Conservation (phyloP, 352 stramenopile genomes). For the Phytophthora rubi region DNA sequence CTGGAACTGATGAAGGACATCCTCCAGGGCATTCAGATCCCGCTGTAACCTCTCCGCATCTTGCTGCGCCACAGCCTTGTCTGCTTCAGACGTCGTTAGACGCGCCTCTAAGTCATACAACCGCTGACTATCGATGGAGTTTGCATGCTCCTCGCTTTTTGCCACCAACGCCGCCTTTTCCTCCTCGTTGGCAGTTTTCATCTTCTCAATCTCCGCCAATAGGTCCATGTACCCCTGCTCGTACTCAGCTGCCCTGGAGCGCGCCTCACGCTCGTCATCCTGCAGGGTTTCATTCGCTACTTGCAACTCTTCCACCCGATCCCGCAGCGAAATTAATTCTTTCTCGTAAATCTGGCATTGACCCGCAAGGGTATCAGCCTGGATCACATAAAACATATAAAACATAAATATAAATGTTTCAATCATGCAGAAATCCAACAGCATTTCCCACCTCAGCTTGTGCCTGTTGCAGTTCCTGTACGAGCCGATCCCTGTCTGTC, state of each 20-base stretch:
- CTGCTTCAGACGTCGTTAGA: conserved; percentile 58
- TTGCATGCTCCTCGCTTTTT: conserved; percentile 52
- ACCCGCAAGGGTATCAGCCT: conserved; percentile 54
- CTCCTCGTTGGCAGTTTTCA: conserved; percentile 52
- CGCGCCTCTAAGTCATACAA: conserved; percentile 72
- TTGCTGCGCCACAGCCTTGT: conserved; percentile 65
- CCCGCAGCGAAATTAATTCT: conserved; percentile 40
- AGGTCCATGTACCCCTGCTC: conserved; percentile 73
- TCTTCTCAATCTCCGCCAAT: conserved; percentile 55
- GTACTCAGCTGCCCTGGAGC: conserved; percentile 60
- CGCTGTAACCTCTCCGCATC: conserved; percentile 62
- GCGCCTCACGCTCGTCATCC: conserved; percentile 45
- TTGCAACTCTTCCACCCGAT: conserved; percentile 37
- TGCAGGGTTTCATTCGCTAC: conserved; percentile 49
- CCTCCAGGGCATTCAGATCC: conserved; percentile 62
- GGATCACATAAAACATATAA: conserved; percentile 8
- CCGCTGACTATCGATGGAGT: conserved; percentile 58
- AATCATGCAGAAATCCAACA: not conserved
- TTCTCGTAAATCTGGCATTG: conserved; percentile 46
- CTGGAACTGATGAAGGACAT: conserved; percentile 73
- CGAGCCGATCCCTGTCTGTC: conserved; percentile 31
- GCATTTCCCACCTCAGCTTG: conserved; percentile 50
- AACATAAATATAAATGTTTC: not conserved
- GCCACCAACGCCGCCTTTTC: conserved; percentile 59
- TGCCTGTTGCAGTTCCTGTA: conserved; percentile 55